A percentile compares a stretch with the other conserved stretches of the same genome.
Conservation (phyloP, 768 basidiomycete species). For the Astraeus odoratus region DNA sequence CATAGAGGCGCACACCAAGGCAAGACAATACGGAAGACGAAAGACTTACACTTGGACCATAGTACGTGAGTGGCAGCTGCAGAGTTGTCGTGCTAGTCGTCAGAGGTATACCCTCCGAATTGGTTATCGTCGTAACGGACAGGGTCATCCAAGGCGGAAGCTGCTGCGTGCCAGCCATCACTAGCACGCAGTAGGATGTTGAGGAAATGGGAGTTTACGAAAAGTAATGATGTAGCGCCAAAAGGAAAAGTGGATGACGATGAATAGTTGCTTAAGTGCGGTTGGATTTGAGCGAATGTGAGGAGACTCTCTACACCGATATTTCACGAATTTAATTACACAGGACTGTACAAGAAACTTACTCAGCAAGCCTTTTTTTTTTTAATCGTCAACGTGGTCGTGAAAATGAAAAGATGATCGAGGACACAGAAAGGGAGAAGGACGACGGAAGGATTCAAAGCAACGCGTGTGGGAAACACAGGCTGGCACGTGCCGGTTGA, state of each 20-base stretch:
- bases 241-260: slow-evolving; percentile 4
- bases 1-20: background rate
- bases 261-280: slow-evolving; percentile 1
- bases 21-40: background rate
- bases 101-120: slow-evolving; percentile 44
- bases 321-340: background rate
- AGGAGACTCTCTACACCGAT: slow-evolving; percentile 10
- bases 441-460: too few relatives aligned
- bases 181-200: background rate
- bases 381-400: slow-evolving; percentile 14
- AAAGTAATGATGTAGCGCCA: slow-evolving; percentile 6
- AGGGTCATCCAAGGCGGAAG: slow-evolving; percentile 70
- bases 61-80: slow-evolving; percentile 71
- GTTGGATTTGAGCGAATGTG: slow-evolving; percentile 18
- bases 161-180: slow-evolving; percentile 46
- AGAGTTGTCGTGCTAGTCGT: slow-evolving; percentile 55
- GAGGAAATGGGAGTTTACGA: background rate
- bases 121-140: slow-evolving; percentile 43
- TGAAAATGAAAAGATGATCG: slow-evolving; percentile 6
- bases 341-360: background rate
- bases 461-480: slow-evolving; percentile 11
- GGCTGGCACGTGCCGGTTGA: slow-evolving; percentile 19
- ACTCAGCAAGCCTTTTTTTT: slow-evolving; percentile 12
- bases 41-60: slow-evolving; percentile 69
- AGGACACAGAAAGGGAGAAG: background rate